Percentiles rank a stretch among this genome's conserved stretches.
Evolutionary conservation across 192 early-diverging fungal genomes (phyloP).

Genomic region (Coemansia sp.): DNA sequence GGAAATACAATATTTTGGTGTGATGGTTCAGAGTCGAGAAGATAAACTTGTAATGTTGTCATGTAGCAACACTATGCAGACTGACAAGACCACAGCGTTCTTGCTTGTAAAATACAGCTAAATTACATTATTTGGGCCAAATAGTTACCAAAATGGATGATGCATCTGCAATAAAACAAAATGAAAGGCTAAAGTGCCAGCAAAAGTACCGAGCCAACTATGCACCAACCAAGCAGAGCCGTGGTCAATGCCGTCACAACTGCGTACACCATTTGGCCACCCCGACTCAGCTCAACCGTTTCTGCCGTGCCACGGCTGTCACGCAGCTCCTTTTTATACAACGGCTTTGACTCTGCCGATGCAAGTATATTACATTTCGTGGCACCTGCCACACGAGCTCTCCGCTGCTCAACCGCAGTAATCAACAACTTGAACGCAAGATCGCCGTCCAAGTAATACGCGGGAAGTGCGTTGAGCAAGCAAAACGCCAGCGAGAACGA

Average conservation of each 20-base stretch:
- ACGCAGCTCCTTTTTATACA: neutral
- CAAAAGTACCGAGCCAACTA: slow-evolving; percentile 27
- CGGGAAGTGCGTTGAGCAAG: slow-evolving; percentile 41
- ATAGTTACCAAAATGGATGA: no score
- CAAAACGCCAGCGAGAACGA: slow-evolving; percentile 43
- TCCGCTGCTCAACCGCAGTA: slow-evolving; percentile 6
- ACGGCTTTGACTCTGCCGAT: neutral
- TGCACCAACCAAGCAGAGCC: slow-evolving; percentile 31
- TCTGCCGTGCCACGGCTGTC: no score
- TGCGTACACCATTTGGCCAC: neutral
- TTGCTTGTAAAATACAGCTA: no score
- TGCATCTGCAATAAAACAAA: neutral
- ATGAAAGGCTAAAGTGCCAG: slow-evolving; percentile 8
- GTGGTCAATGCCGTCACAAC: slow-evolving; percentile 18
- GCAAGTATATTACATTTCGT: neutral
- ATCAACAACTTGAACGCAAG: slow-evolving; percentile 24
- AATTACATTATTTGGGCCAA: no score
- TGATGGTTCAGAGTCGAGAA: no score
- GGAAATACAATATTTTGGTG: no score
- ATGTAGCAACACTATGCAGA: no score
- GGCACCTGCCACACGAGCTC: neutral
- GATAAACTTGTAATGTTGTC: no score
- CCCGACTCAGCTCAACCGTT: neutral
- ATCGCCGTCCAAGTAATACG: slow-evolving; percentile 40
- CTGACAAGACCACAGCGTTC: no score